Base-by-base conservation (phyloP, 805 yeast species). In the Ascoidea asiatica region DNA sequence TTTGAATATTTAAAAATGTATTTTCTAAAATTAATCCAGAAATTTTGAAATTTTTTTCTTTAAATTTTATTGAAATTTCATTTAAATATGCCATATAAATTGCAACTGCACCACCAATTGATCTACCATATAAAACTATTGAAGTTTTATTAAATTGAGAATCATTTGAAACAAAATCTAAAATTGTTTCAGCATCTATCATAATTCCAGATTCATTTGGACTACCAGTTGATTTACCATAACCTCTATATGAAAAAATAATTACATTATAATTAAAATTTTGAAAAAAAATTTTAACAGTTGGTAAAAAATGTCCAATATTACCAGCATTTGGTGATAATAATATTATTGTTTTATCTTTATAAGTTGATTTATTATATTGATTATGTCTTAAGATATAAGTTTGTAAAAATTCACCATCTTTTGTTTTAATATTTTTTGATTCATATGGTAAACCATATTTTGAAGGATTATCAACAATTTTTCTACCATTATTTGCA, bases 251-350 rank as follows among this genome's bases (percentile, higher is more conserved):
- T 1, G 95, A 85, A 52, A 86, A 82, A 4, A 85, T 76, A 41
- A 90, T 73, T 2, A 88, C 95, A 59, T 89, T 87, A 61, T 79
- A 76, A 13, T 77, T 75, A 60, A 81, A 70, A 37, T 67, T 62
- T 42, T 67, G 62, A 60, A 75, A 84, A 49, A 89, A 77, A 7
- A 81, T 59, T 41, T 79, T 69, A 2, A 84, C 95, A 6, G 87
- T 74, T 1, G 96, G 95, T 41, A 90, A 64, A 22, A 83, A 79
- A 56, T 86, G 87, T 17, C 97, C 97, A 50, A 90, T 90, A 59
- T 92, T 90, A 4, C 97, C 97, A 1, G 97, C 97, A 61, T 90
- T 90, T 4, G 97, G 97, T 42, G 88, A 79, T 43, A 89, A 67
- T 19, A 92, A 71, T 21, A 92, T 55, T 8, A 90, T 72, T 0